These are phyloP conservation scores for Colletotrichum karsti DNA, from an alignment of 2,329 filamentous ascomycete species.

Conservation along the genomic window DNA sequence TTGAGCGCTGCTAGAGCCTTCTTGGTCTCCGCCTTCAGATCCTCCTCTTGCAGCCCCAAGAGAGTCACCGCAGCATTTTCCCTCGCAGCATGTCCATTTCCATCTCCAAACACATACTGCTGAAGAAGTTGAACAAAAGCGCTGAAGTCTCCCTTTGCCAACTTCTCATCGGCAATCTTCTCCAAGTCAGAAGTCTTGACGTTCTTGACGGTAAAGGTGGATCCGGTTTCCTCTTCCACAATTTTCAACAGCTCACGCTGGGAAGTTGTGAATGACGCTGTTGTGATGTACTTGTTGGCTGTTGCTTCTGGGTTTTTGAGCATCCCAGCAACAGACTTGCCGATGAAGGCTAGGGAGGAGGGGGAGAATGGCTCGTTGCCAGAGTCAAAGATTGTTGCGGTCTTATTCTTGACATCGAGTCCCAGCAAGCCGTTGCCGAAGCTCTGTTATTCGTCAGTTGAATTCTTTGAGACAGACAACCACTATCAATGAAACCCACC, in stretches of 20 bases:
- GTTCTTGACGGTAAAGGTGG: slow-evolving; percentile 57
- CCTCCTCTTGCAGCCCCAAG: slow-evolving; percentile 23
- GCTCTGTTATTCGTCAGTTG: slow-evolving; percentile 40
- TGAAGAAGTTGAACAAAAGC: slow-evolving; percentile 26
- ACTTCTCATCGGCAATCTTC: slow-evolving; percentile 49
- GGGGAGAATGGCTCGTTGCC: slow-evolving; percentile 61
- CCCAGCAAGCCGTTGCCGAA: slow-evolving; percentile 59
- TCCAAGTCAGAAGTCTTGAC: slow-evolving; percentile 42
- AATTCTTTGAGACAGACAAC: not conserved
- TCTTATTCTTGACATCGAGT: slow-evolving; percentile 57
- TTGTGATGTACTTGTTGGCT: slow-evolving; percentile 64
- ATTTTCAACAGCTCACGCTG: slow-evolving; percentile 65
- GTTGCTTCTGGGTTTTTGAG: slow-evolving; percentile 59
- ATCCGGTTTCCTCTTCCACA: slow-evolving; percentile 60
- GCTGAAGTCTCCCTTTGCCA: slow-evolving; percentile 45
- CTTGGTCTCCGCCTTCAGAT: slow-evolving; percentile 5
- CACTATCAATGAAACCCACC: slow-evolving; percentile 40
- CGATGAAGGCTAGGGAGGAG: slow-evolving; percentile 61
- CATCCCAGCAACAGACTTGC: slow-evolving; percentile 58
- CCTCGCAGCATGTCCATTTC: not conserved
- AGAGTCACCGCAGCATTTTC: slow-evolving; percentile 22
- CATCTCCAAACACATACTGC: slow-evolving; percentile 23
- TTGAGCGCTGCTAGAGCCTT: slow-evolving; percentile 2
- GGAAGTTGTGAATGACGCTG: slow-evolving; percentile 64
- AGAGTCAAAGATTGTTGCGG: slow-evolving; percentile 63